These are phyloP conservation scores for Psilocybe cubensis DNA, from an alignment of 768 basidiomycete genomes.

Conservation along the genomic window DNA sequence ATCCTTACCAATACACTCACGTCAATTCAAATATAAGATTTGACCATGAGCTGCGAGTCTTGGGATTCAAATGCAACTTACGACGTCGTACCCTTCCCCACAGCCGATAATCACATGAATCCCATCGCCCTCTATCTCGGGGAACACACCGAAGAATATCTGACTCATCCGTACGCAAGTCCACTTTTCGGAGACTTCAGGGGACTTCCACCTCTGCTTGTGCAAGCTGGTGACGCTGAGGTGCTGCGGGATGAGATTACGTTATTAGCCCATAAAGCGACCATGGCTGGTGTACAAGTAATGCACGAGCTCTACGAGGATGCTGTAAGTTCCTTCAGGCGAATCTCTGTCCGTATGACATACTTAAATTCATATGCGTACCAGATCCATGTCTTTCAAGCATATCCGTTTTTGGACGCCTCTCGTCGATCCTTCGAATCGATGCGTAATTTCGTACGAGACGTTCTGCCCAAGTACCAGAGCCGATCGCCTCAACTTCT, in stretches of 20 bases:
- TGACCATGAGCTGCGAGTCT: constrained; percentile 98
- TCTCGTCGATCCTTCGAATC: constrained; percentile 70
- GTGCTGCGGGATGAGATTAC: constrained; percentile 94
- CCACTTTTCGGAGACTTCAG: constrained; percentile 91
- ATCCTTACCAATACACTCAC: constrained; percentile 3
- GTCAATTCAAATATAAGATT: constrained; percentile 47
- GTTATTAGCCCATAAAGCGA: constrained; percentile 92
- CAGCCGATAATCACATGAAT: constrained; percentile 83
- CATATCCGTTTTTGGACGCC: constrained; percentile 77
- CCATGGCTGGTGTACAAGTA: constrained; percentile 82
- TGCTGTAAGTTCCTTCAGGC: constrained; percentile 56
- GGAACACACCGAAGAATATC: constrained; percentile 72
- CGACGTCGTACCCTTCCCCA: constrained; percentile 80
- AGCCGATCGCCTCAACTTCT: constrained; percentile 54
- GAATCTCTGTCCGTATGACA: neutral
- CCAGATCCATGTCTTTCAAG: constrained; percentile 91
- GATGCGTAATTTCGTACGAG: constrained; percentile 70
- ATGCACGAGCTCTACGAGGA: constrained; percentile 91
- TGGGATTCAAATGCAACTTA: constrained; percentile 93
- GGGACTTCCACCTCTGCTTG: constrained; percentile 86
- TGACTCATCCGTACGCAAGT: constrained; percentile 96
- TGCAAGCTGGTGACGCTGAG: constrained; percentile 93
- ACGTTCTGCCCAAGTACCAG: constrained; percentile 58
- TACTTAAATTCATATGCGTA: neutral
- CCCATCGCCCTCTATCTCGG: constrained; percentile 95